A percentile compares a stretch with the other conserved stretches of the same genome.
These are phyloP conservation scores for Bothriochloa decipiens DNA, from an alignment of 176 grass and related monocot genomes.

Conservation along the genomic window DNA sequence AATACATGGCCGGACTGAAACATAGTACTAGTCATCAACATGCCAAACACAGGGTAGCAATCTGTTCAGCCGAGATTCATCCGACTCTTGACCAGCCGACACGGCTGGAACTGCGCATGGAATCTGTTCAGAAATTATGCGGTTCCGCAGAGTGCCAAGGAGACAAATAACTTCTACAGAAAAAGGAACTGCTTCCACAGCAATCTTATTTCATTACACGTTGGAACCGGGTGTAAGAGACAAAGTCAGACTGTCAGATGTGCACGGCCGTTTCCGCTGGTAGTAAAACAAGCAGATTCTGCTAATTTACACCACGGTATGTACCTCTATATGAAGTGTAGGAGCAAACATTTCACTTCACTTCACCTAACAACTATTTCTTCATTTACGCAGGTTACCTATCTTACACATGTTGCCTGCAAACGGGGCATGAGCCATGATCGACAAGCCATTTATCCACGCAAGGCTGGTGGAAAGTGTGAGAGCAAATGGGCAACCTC, in stretches of 20 bases:
- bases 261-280: background rate
- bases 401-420: constrained; percentile 67
- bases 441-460: constrained; percentile 81
- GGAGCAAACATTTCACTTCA: constrained; percentile 9
- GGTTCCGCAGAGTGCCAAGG: background rate
- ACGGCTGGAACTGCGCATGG: background rate
- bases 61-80: too few species aligned
- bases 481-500: constrained; percentile 67
- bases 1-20: background rate
- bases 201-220: constrained; percentile 14
- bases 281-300: constrained; percentile 9
- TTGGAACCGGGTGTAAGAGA: background rate
- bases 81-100: background rate
- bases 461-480: constrained; percentile 75
- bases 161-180: background rate
- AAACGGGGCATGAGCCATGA: constrained; percentile 78
- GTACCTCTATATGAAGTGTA: constrained; percentile 1
- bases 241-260: background rate
- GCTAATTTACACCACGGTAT: constrained; percentile 34
- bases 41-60: background rate
- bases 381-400: background rate
- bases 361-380: constrained; percentile 17
- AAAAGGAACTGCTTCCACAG: background rate
- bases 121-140: background rate
- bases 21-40: background rate